phyloP scores from a whole-genome alignment of 2,329 filamentous ascomycete genomes.

The Cladophialophora yegresii region DNA sequence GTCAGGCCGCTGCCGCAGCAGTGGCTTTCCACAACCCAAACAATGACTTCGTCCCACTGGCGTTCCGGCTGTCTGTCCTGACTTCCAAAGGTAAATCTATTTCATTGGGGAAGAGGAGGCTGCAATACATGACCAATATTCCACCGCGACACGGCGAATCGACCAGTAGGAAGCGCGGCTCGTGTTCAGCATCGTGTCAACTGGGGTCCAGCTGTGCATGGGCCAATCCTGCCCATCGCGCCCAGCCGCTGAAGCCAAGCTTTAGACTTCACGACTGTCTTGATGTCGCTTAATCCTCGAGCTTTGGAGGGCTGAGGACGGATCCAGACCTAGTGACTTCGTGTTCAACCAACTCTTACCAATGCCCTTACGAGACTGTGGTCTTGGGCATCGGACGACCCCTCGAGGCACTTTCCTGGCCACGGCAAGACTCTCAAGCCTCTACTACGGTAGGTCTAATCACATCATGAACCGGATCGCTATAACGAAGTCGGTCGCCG shows the following conservation, averaged over 20 bases:
- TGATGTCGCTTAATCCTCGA: slow-evolving; percentile 6
- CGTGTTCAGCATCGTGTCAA: slow-evolving; percentile 20
- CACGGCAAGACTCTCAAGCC: too few species aligned
- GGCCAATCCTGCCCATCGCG: slow-evolving; percentile 4
- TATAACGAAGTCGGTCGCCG: slow-evolving; percentile 10
- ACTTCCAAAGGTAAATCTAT: neutral
- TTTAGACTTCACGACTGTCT: slow-evolving; percentile 3
- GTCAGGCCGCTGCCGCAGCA: neutral
- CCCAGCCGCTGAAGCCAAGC: slow-evolving; percentile 5
- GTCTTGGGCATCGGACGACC: neutral
- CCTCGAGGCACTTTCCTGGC: neutral
- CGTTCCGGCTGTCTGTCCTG: neutral
- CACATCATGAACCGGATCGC: neutral
- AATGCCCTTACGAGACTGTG: neutral
- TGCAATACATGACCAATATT: neutral
- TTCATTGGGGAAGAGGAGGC: neutral
- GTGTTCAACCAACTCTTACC: slow-evolving; percentile 6
- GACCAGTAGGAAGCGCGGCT: slow-evolving; percentile 2
- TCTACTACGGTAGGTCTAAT: neutral
- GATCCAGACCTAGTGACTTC: slow-evolving; percentile 6
- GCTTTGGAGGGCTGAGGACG: neutral
- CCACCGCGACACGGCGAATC: neutral
- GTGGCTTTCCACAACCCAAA: slow-evolving; percentile 1
- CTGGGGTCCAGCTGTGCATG: slow-evolving; percentile 6
- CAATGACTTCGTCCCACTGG: neutral